phyloP scores from a whole-genome alignment of 73 alveolate genomes.

The Symbiodinium pilosum region DNA sequence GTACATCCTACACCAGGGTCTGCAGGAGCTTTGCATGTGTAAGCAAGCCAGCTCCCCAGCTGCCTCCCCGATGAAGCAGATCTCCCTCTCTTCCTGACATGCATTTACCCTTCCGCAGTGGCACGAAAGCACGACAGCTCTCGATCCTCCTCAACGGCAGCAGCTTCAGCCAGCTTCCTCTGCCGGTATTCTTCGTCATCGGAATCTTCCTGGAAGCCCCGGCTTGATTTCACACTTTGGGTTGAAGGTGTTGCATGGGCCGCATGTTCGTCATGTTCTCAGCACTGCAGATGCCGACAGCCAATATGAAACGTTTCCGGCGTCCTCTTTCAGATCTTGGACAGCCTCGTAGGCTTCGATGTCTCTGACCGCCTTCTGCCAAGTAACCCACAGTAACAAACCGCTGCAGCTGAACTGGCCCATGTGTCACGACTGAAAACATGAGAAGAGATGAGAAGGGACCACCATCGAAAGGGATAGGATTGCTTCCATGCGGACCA shows the following conservation, averaged over 20 bases:
- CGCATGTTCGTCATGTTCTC: no score
- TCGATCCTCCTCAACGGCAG: conserved; percentile 47
- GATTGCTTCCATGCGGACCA: no score
- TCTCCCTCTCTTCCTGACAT: no score
- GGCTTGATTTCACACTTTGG: no score
- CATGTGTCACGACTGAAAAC: no score
- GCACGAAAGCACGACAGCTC: no score
- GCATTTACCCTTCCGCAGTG: no score
- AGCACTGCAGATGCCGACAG: no score
- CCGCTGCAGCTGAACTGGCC: not conserved
- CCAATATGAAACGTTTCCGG: not conserved
- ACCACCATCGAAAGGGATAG: no score
- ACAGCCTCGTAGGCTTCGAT: conserved; percentile 32
- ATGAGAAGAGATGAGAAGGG: no score
- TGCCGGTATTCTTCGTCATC: conserved; percentile 25
- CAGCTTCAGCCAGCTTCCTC: conserved; percentile 51
- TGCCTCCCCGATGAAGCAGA: no score
- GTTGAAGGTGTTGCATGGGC: no score
- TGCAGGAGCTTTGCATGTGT: not conserved
- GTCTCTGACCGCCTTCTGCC: conserved; percentile 38
- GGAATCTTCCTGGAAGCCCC: conserved; percentile 15
- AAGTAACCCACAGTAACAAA: not conserved
- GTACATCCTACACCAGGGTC: not conserved
- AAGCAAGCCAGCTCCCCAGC: not conserved
- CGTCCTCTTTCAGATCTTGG: conserved; percentile 39